Conservation (phyloP, 2,329 filamentous ascomycete species). For the Colletotrichum higginsianum region DNA sequence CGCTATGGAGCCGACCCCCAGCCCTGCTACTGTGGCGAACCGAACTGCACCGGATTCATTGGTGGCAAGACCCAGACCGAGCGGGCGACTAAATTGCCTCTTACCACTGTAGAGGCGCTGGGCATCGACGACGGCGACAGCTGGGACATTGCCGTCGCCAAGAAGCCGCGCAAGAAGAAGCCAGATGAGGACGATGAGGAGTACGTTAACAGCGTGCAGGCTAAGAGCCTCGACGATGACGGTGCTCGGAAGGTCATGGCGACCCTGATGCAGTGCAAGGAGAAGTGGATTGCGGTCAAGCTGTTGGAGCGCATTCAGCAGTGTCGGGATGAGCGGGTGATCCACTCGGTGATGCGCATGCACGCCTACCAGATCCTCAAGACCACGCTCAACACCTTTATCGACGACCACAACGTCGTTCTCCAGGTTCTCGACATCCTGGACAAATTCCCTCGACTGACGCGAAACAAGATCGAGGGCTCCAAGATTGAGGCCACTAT, state of each 20-base stretch:
- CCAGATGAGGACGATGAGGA: constrained; percentile 92
- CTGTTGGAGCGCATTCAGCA: constrained; percentile 89
- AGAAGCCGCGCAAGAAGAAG: constrained; percentile 94
- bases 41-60: constrained; percentile 96
- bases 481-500: constrained; percentile 93
- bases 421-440: constrained; percentile 92
- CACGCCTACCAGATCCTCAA: constrained; percentile 97
- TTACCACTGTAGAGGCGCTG: constrained; percentile 92
- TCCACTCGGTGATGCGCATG: constrained; percentile 92
- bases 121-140: constrained; percentile 94
- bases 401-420: constrained; percentile 90
- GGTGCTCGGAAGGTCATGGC: constrained; percentile 97
- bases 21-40: constrained; percentile 95
- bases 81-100: constrained; percentile 90
- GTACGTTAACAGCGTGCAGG: constrained; percentile 91
- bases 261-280: constrained; percentile 95
- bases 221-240: constrained; percentile 83
- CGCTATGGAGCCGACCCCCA: constrained; percentile 97
- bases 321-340: constrained; percentile 88
- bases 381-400: constrained; percentile 86
- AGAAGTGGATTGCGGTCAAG: constrained; percentile 99
- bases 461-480: constrained; percentile 96
- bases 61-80: constrained; percentile 98
- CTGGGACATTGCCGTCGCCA: constrained; percentile 92
- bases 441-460: constrained; percentile 89